Conservation (phyloP, 176 grass and related monocot species). For the Oryza meridionalis region DNA sequence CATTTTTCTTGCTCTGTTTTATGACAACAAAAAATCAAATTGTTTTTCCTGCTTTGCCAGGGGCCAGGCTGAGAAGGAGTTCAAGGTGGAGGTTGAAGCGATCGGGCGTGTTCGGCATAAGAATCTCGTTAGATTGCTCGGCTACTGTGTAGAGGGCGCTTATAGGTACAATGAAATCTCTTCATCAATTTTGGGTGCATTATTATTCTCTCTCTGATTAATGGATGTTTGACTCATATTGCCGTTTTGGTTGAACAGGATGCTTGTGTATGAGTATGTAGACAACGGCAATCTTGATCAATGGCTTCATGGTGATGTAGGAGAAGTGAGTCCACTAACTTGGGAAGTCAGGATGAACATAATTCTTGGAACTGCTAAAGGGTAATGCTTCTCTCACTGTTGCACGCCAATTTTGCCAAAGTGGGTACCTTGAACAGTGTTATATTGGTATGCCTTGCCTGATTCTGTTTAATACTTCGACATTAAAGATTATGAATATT, state of each 20-base stretch:
- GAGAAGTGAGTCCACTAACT: constrained; percentile 74
- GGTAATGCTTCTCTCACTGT: constrained; percentile 52
- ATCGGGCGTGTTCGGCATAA: constrained; percentile 98
- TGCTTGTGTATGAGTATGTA: constrained; percentile 96
- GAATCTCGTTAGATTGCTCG: constrained; percentile 93
- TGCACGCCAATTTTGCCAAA: background rate
- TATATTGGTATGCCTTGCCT: background rate
- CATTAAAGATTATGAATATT: background rate
- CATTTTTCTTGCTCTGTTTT: constrained; percentile 1
- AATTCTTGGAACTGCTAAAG: constrained; percentile 96
- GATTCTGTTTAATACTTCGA: background rate
- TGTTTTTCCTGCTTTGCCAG: constrained; percentile 45
- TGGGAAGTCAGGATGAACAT: constrained; percentile 96
- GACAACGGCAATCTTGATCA: constrained; percentile 96
- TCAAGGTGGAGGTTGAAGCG: constrained; percentile 92
- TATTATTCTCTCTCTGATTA: background rate
- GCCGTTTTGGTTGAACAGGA: constrained; percentile 49
- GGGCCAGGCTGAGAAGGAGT: constrained; percentile 98
- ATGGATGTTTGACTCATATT: constrained; percentile 3
- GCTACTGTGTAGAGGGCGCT: constrained; percentile 91
- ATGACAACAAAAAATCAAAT: background rate
- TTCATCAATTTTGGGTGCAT: constrained; percentile 9
- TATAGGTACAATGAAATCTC: constrained; percentile 61
- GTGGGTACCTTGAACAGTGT: background rate
- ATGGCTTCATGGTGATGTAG: constrained; percentile 93